Percentiles rank a stretch among this genome's conserved stretches.
phyloP scores from a whole-genome alignment of 805 yeast genomes.

The Saccharomycopsis guyanensis region DNA sequence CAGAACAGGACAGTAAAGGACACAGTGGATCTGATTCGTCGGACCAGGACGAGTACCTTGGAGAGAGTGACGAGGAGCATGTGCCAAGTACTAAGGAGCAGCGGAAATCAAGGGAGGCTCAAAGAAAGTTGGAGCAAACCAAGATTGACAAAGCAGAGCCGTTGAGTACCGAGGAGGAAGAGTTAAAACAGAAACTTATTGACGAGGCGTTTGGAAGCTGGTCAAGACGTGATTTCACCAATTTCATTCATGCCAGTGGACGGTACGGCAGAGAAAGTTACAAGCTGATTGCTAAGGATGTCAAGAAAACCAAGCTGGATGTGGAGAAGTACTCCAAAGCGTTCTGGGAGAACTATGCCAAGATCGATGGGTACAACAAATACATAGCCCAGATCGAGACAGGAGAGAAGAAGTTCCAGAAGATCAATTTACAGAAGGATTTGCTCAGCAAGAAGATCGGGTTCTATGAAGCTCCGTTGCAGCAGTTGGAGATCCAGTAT shows the following conservation, averaged over 20 bases:
- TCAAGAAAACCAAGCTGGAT: constrained; percentile 52
- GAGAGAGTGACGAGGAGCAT: constrained; percentile 15
- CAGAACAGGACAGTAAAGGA: constrained; percentile 34
- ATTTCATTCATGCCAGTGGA: constrained; percentile 62
- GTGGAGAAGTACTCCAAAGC: constrained; percentile 48
- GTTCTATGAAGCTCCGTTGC: constrained; percentile 49
- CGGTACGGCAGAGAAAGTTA: constrained; percentile 52
- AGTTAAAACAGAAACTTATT: constrained; percentile 44
- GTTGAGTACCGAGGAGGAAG: constrained; percentile 55
- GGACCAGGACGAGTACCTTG: constrained; percentile 18
- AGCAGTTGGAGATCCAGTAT: constrained; percentile 56
- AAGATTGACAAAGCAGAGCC: constrained; percentile 49
- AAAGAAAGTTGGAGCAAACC: constrained; percentile 37
- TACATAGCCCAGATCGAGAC: constrained; percentile 64
- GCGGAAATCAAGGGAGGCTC: constrained; percentile 14
- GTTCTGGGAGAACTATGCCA: constrained; percentile 56
- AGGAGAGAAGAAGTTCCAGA: constrained; percentile 62
- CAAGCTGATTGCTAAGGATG: constrained; percentile 42
- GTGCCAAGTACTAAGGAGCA: constrained; percentile 24
- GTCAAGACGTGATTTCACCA: constrained; percentile 70
- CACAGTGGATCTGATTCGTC: constrained; percentile 23
- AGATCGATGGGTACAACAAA: constrained; percentile 65
- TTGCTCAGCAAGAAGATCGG: constrained; percentile 47
- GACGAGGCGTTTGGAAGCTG: constrained; percentile 55
- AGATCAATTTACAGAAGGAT: constrained; percentile 45